Base-by-base conservation (phyloP, 371 early-diverging fungal species). In the Rhizopus microsporus region DNA sequence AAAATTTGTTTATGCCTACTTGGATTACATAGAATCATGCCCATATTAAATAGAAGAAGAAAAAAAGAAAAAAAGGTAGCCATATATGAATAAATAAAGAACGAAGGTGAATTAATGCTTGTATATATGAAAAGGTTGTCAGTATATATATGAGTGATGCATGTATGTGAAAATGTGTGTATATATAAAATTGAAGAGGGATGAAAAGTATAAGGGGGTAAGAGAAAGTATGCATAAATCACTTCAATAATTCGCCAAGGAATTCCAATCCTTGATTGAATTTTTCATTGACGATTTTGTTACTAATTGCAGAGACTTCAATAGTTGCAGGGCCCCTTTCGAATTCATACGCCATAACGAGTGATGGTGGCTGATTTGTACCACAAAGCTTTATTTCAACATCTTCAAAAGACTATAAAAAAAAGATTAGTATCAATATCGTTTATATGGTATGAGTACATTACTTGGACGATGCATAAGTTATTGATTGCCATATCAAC, bases 341-440 rank as follows among this genome's bases (percentile, higher is more conserved):
- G 48, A 81, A 81, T 34, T 78, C 78, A 59, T 69, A 78, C 0
- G 67, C 57, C 60, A 76, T 72, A 51, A 69, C 68, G 16, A 81
- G 57, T 53, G 78, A 46, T 32, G 65, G 60, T 5, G 69, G 62
- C 1, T 39, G 29, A 2, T 7, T 35, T 29, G 35, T 34, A 33
- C 34, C 31, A 51, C 15, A 12, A 3, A 57, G 45, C 51, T 62
- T 65, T 9, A 35, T 8, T 54, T 76, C 76, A 9, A 74, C 43
- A 58, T 76, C 74, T 51, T 76, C 70, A 63, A 74, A 74, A 10
- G 72, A 54, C 65, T 69, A 54, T 23, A 35, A 23, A 23, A 51
- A 33, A 37, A 29, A 9, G 37, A 9, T 40, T 8, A 42, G n/a
- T 42, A 10, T n/a, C 13, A n/a, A n/a, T 13, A 2, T 10, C 10